A percentile compares a stretch with the other conserved stretches of the same genome.
Conservation (phyloP, 2,329 filamentous ascomycete species). For the Colletotrichum endophyticum region DNA sequence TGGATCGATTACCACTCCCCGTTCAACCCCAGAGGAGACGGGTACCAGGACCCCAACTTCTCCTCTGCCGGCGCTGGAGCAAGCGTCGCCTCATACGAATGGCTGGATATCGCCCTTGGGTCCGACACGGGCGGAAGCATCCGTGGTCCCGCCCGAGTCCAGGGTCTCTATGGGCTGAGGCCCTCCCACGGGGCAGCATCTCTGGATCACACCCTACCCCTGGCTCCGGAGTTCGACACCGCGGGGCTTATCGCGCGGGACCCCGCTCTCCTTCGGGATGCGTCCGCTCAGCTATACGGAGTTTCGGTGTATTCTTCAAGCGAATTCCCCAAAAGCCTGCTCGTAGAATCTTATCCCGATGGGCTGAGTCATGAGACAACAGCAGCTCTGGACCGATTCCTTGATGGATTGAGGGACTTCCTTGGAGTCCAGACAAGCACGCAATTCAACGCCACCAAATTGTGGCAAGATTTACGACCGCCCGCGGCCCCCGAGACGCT, state of each 20-base stretch:
- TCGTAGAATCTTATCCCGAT: conserved; percentile 29
- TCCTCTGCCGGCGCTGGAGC: conserved; percentile 46
- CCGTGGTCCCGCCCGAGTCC: conserved; percentile 43
- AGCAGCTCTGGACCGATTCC: conserved; percentile 29
- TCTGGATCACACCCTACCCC: conserved; percentile 42
- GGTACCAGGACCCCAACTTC: conserved; percentile 49
- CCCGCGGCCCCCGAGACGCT: conserved; percentile 22
- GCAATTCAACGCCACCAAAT: conserved; percentile 23
- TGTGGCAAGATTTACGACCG: conserved; percentile 23
- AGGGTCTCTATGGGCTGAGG: conserved; percentile 45
- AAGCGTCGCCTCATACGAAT: conserved; percentile 21
- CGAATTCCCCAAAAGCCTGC: conserved; percentile 26
- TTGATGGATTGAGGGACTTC: conserved; percentile 27
- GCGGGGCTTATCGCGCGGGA: conserved; percentile 33
- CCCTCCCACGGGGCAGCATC: conserved; percentile 37
- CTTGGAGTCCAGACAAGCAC: conserved; percentile 22
- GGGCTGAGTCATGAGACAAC: conserved; percentile 13
- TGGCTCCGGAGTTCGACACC: conserved; percentile 30
- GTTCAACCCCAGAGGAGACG: conserved; percentile 52
- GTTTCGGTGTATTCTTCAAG: background rate
- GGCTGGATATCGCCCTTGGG: conserved; percentile 27
- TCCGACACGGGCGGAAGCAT: conserved; percentile 42
- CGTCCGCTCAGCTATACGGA: background rate
- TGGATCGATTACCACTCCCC: conserved; percentile 46
- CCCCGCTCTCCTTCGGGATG: conserved; percentile 30